Evolutionary conservation across 768 basidiomycete species (phyloP), one percentile per base, ranked within the genome.

Genomic region (Boletus patriciae): DNA sequence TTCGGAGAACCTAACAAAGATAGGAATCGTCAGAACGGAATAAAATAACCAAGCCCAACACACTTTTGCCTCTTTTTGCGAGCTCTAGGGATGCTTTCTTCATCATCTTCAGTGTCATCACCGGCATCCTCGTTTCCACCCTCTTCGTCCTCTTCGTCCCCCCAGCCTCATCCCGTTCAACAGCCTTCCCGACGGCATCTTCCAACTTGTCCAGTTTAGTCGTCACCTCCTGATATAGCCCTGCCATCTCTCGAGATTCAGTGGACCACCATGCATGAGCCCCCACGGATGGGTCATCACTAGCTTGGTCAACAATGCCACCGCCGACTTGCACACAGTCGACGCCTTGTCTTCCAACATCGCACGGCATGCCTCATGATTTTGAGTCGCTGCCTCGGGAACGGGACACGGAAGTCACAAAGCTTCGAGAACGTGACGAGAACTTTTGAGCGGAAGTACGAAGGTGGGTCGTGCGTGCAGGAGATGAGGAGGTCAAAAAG

Each of bases 401-500:
- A 94, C 65, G 92, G 93, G 68, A 79, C 77, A 2, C 77, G 81
- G 27, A 88, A 81, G 49, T 96, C 84, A 69, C 89, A 90, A 5
- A 97, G 78, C 65, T 85, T 86, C 42, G 83, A 78, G 47, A 97
- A 74, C 1, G 90, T 91, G 9, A 79, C 70, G 44, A 98, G 80
- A 25, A 95, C 92, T 70, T 94, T 98, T 50, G 84, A 83, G 49
- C 97, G 88, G 33, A 99, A 96, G 71, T 94, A 98, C 47, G 88
- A 88, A 43, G 90, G 90, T 13, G 88, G 70, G 71, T 98, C 97
- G 55, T 95, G 81, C 54, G 86, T 86, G n/a, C 96, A 87, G 60
- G 92, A 89, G 46, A 91, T 81, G 31, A 99, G 83, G 16, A 91
- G 79, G 38, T 91, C 88, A 71, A 90, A 97, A 37, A 95, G 82